Evolutionary conservation across 257 asterid genomes (phyloP).

Genomic region (Nyctanthes arbortristis): DNA sequence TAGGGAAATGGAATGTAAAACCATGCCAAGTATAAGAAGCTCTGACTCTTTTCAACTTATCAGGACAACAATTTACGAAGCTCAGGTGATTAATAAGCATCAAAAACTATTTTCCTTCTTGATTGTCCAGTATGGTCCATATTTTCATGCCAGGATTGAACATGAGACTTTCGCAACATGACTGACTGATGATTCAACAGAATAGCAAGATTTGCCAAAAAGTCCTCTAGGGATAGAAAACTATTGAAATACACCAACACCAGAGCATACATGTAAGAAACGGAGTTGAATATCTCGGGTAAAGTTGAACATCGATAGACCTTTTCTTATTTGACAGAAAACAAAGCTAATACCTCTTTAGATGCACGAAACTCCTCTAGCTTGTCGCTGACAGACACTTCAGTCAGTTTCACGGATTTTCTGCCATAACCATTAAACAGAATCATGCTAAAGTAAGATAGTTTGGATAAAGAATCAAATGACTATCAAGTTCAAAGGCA

Average conservation of each 20-base stretch:
- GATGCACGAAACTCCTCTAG: constrained; percentile 95
- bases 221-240: not conserved
- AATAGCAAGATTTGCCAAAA: constrained; percentile 11
- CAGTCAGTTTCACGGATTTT: constrained; percentile 57
- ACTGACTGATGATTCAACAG: not conserved
- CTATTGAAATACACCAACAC: not conserved
- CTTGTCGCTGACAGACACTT: constrained; percentile 90
- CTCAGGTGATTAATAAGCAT: not conserved
- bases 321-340: not conserved
- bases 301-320: not conserved
- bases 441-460: constrained; percentile 15
- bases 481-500: not conserved
- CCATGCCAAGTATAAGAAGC: not conserved
- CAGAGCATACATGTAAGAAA: not conserved
- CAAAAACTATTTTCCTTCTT: not conserved
- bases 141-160: constrained; percentile 19
- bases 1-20: constrained; percentile 10
- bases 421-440: constrained; percentile 40
- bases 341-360: constrained; percentile 69
- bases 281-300: not conserved
- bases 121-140: not conserved
- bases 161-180: constrained; percentile 3
- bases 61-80: not conserved
- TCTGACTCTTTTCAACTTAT: not conserved
- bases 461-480: not conserved